phyloP scores from a whole-genome alignment of 2,329 filamentous ascomycete genomes.

The Aspergillus pseudotamarii region DNA sequence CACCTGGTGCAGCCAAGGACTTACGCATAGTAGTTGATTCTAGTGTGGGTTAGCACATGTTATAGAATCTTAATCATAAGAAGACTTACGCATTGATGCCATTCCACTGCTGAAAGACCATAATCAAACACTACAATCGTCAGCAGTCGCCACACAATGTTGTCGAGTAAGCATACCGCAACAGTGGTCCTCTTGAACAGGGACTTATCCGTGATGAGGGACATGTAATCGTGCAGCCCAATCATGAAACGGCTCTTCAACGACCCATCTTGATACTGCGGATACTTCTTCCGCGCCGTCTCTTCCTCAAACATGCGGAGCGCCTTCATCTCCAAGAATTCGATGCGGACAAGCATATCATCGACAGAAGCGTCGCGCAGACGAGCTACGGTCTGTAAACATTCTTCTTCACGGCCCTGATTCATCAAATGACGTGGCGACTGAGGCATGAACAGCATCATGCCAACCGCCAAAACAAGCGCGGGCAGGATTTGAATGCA shows the following conservation, averaged over 20 bases:
- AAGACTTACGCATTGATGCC: constrained; percentile 32
- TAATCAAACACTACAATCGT: constrained; percentile 61
- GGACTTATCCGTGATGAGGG: constrained; percentile 37
- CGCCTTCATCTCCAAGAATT: constrained; percentile 78
- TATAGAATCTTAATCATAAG: background rate
- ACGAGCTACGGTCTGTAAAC: constrained; percentile 61
- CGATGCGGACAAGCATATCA: constrained; percentile 71
- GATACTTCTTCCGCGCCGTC: constrained; percentile 67
- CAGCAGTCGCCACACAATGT: constrained; percentile 50
- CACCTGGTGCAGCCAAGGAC: background rate
- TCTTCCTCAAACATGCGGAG: constrained; percentile 74
- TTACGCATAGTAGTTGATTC: constrained; percentile 45
- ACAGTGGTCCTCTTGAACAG: constrained; percentile 40
- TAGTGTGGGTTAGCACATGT: background rate
- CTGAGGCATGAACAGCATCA: constrained; percentile 75
- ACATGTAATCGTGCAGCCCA: constrained; percentile 51
- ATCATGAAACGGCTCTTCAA: constrained; percentile 67
- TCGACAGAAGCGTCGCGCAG: constrained; percentile 66
- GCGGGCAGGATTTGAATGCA: constrained; percentile 72
- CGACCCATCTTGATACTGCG: constrained; percentile 63
- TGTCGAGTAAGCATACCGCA: constrained; percentile 36
- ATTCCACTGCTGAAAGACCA: constrained; percentile 53
- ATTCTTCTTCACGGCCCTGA: constrained; percentile 68
- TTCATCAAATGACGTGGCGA: constrained; percentile 74
- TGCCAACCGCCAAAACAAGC: constrained; percentile 66